Evolutionary conservation across 2,329 filamentous ascomycete genomes (phyloP), one percentile per base, ranked within the genome.

Genomic region (Ophiosphaerella korrae): DNA sequence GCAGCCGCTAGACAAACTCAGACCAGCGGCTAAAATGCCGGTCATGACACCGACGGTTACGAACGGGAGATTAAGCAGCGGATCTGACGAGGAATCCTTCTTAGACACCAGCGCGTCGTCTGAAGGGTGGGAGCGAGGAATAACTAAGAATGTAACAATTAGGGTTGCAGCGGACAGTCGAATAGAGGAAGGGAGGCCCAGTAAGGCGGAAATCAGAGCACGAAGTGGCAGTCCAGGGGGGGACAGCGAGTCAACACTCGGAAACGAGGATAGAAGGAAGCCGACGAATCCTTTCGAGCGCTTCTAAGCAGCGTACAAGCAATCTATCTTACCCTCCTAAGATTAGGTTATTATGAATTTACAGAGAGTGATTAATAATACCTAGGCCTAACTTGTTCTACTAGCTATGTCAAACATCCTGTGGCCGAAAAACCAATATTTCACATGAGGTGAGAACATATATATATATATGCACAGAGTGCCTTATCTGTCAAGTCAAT

Each of bases 51-150:
- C 62, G 2, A 66, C 63, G 0, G 53, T 61, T 12, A 58, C 58
- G 1, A 62, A 54, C 14, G 53, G 62, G 12, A 56, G 62, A 29
- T 45, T 40, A 33, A 60, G 60, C 23, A 54, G 50, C 14, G 56
- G 51, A 8, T 63, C 60, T 7, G 63, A 66, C 11, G 60, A 65
- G 38, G 59, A 65, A 39, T 51, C 41, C 3, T 51, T 66, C 8
- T 31, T 66, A 16, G 54, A 55, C 35, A 45, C 41, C 9, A 39
- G 50, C 7, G 9, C 45, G 18, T 51, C 48, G n/a, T 53, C 44
- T 0, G 60, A 62, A 50, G 26, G 33, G 33, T 45, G 42, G 42
- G 37, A 38, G 34, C 24, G 37, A n/a, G 42, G 42, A 14, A 45
- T 45, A 14, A 45, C 26, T 32, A 45, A 45, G 23, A 45, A 32